These are phyloP conservation scores for Leishmania major DNA, from an alignment of 208 protist species.

Conservation along the genomic window DNA sequence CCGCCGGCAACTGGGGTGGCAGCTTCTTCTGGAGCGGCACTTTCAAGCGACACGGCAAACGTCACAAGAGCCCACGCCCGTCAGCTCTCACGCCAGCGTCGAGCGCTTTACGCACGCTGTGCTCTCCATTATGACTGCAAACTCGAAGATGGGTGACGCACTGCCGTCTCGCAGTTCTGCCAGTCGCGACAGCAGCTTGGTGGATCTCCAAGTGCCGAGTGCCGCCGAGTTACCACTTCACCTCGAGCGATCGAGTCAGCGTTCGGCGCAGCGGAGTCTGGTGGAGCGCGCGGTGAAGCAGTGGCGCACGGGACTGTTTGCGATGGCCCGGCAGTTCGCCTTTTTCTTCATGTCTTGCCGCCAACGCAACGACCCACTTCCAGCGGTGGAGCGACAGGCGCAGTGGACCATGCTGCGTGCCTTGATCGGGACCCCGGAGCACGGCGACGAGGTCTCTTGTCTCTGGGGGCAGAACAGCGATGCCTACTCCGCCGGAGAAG, in stretches of 20 bases:
- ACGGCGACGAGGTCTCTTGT: conserved; percentile 19
- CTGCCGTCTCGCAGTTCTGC: neutral
- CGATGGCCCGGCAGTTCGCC: conserved; percentile 27
- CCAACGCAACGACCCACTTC: neutral
- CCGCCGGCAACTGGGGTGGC: conserved; percentile 26
- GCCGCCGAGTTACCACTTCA: neutral
- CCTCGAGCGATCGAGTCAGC: conserved; percentile 1
- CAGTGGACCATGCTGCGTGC: conserved; percentile 28
- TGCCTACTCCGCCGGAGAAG: neutral
- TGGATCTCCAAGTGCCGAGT: neutral
- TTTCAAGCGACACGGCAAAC: neutral
- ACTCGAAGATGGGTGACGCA: neutral
- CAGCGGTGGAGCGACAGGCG: conserved; percentile 16
- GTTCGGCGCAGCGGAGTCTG: conserved; percentile 7
- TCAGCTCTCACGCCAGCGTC: neutral
- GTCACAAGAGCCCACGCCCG: neutral
- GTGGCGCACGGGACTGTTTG: conserved; percentile 24
- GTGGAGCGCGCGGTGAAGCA: conserved; percentile 13
- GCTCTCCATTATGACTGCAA: conserved; percentile 9
- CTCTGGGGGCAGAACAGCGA: conserved; percentile 18
- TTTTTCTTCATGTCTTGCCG: conserved; percentile 16
- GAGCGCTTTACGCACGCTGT: conserved; percentile 10
- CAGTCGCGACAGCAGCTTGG: neutral
- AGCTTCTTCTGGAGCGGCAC: conserved; percentile 21
- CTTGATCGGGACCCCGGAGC: conserved; percentile 17